A percentile compares a stretch with the other conserved stretches of the same genome.
Conservation (phyloP, 2,329 filamentous ascomycete genomes). For the Triangularia verruculosa region DNA sequence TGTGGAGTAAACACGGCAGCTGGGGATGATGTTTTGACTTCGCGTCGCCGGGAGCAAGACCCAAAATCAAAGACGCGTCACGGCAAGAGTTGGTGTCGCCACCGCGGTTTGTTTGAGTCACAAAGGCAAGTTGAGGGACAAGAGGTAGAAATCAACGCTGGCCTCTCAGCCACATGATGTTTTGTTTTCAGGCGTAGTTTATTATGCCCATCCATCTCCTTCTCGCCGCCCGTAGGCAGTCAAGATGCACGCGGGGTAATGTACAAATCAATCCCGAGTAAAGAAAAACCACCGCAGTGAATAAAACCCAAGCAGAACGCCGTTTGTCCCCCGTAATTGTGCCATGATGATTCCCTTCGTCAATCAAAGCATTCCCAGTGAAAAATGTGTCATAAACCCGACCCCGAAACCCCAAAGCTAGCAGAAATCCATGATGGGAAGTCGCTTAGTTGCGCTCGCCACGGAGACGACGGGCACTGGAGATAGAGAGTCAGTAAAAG, state of each 20-base stretch:
- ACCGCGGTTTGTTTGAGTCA: neutral
- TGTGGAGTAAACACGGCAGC: neutral
- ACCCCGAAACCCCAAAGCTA: constrained; percentile 15
- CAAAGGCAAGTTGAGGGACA: neutral
- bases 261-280: constrained; percentile 41
- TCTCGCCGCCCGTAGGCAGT: constrained; percentile 10
- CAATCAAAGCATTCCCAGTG: constrained; percentile 29
- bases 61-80: neutral
- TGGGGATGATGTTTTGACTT: neutral
- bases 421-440: neutral
- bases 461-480: constrained; percentile 88
- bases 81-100: neutral
- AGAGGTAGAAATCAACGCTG: neutral
- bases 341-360: constrained; percentile 33
- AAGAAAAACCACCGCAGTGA: constrained; percentile 16
- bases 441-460: constrained; percentile 80
- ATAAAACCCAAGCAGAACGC: constrained; percentile 33
- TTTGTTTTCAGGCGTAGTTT: constrained; percentile 19
- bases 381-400: constrained; percentile 28
- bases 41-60: neutral
- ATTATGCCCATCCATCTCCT: constrained; percentile 22
- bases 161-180: neutral
- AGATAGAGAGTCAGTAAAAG: constrained; percentile 58
- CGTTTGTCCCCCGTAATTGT: constrained; percentile 37
- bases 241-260: constrained; percentile 36